Conservation (phyloP, 23 red algal species). For the Pyropia haitanensis region DNA sequence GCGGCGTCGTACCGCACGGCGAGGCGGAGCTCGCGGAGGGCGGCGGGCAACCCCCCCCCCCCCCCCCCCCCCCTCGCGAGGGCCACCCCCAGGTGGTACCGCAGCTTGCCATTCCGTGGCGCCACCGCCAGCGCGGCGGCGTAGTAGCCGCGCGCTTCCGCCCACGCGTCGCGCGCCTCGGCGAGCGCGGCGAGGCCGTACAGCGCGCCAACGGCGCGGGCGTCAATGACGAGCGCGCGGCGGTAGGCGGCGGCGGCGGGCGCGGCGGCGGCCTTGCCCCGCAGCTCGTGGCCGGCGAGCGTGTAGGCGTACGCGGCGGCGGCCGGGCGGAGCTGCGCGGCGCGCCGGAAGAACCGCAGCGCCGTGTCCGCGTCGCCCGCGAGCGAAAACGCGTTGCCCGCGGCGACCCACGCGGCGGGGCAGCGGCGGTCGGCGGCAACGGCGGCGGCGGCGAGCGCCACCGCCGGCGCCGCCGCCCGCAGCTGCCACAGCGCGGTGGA, state of each 20-base stretch:
- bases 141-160: constrained; percentile 60
- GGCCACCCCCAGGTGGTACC: constrained; percentile 80
- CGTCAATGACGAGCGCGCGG: constrained; percentile 71
- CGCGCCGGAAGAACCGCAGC: constrained; percentile 76
- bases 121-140: constrained; percentile 62
- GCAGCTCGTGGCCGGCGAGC: constrained; percentile 84
- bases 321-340: constrained; percentile 18
- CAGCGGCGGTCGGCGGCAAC: constrained; percentile 36
- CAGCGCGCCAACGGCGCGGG: constrained; percentile 81
- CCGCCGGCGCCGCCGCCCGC: constrained; percentile 62
- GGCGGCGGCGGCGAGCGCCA: constrained; percentile 43
- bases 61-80: constrained; percentile 21
- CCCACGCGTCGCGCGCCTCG: constrained; percentile 75
- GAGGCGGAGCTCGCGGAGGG: constrained; percentile 14
- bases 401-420: constrained; percentile 73
- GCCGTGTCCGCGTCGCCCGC: constrained; percentile 85
- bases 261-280: constrained; percentile 74
- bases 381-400: constrained; percentile 77
- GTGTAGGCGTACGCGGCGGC: constrained; percentile 67
- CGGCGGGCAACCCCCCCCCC: not conserved
- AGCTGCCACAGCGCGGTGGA: constrained; percentile 96
- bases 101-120: constrained; percentile 63
- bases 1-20: constrained; percentile 1
- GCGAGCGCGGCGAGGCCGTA: constrained; percentile 91
- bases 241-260: constrained; percentile 65